phyloP scores from a whole-genome alignment of 2,329 filamentous ascomycete species.

The Stenocarpella maydis region DNA sequence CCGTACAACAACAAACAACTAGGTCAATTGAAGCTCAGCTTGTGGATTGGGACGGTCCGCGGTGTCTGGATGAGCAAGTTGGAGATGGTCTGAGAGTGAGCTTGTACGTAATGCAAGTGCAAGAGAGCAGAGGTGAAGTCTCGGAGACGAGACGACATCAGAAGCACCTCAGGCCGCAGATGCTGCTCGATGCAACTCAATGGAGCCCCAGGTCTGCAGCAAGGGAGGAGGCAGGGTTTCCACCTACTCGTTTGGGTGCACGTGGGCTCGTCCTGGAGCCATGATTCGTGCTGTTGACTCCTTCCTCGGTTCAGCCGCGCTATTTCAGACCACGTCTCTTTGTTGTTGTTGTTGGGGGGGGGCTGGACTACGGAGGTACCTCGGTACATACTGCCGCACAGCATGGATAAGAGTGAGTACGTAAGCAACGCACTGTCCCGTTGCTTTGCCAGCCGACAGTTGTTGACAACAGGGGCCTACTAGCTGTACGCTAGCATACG shows the following conservation, averaged over 20 bases:
- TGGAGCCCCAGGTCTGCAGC: conserved; percentile 17
- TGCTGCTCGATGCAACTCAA: conserved; percentile 22
- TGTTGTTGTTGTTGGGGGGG: neutral
- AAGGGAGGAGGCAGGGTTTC: conserved; percentile 22
- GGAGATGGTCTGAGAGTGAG: neutral
- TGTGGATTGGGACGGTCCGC: neutral
- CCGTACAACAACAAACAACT: conserved; percentile 3
- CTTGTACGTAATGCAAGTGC: conserved; percentile 1
- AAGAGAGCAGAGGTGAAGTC: neutral
- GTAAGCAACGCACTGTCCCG: conserved; percentile 9
- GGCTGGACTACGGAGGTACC: neutral
- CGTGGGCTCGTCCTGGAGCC: conserved; percentile 9
- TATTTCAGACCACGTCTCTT: neutral
- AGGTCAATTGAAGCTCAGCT: conserved; percentile 12
- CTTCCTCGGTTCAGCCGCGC: neutral
- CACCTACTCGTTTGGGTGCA: conserved; percentile 27
- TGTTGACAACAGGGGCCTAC: neutral
- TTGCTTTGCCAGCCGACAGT: conserved; percentile 28
- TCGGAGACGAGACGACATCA: conserved; percentile 13
- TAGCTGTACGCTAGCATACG: neutral
- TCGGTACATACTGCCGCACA: neutral
- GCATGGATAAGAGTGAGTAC: neutral
- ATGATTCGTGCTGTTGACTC: conserved; percentile 7
- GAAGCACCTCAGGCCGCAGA: conserved; percentile 8
- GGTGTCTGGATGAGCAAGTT: neutral